Conservation (phyloP, 768 basidiomycete genomes). For the Serendipita sp. region DNA sequence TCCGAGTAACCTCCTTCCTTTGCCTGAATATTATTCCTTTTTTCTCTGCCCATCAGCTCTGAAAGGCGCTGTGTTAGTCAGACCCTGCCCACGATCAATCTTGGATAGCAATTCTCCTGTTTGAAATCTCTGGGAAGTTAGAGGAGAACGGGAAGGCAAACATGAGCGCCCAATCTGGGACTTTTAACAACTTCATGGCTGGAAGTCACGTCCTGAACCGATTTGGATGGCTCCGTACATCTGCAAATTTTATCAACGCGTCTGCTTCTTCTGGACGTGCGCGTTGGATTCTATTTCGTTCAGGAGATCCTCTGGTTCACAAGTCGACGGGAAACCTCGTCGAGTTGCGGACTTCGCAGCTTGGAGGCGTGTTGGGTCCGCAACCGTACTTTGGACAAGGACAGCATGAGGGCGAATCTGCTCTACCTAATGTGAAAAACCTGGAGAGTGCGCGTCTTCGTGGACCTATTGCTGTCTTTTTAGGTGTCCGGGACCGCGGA, state of each 20-base stretch:
- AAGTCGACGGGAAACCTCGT: slow-evolving; percentile 28
- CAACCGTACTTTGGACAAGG: slow-evolving; percentile 62
- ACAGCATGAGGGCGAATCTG: slow-evolving; percentile 26
- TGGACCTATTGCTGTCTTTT: slow-evolving; percentile 52
- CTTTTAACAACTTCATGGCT: slow-evolving; percentile 29
- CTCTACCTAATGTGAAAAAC: slow-evolving; percentile 14
- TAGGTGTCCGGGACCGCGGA: slow-evolving; percentile 56
- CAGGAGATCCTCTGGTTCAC: slow-evolving; percentile 49
- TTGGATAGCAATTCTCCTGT: background rate
- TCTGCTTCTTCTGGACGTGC: slow-evolving; percentile 44
- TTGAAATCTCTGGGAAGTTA: too few relatives aligned
- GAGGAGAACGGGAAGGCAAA: background rate
- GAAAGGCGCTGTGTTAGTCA: background rate
- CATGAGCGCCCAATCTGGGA: background rate
- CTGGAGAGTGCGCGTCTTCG: slow-evolving; percentile 46
- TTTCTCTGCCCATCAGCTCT: background rate
- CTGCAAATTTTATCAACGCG: slow-evolving; percentile 59
- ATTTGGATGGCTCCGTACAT: slow-evolving; percentile 65
- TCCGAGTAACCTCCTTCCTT: background rate
- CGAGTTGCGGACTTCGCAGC: slow-evolving; percentile 41
- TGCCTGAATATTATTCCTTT: slow-evolving; percentile 5
- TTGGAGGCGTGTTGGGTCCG: slow-evolving; percentile 49
- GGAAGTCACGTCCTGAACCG: slow-evolving; percentile 66
- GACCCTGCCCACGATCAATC: background rate
- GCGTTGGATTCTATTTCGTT: slow-evolving; percentile 65